These are phyloP conservation scores for Ceratobasidium sp. DNA, from an alignment of 1,284 basidiomycete genomes.

Conservation along the genomic window DNA sequence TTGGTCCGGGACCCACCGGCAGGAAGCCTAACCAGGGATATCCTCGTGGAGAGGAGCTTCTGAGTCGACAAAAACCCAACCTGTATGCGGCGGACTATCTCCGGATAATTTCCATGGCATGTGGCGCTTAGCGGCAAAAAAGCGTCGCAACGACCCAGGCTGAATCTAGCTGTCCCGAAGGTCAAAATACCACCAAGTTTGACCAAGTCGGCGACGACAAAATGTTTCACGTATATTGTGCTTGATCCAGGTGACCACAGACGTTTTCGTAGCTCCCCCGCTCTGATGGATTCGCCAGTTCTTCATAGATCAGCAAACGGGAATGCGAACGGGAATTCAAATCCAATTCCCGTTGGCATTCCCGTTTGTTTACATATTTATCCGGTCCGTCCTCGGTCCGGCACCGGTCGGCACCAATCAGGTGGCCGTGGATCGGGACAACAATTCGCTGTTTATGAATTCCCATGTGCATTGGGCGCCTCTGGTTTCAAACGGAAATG, in stretches of 20 bases:
- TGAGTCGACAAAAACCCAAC: neutral
- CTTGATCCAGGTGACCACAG: neutral
- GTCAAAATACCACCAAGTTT: neutral
- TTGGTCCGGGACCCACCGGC: conserved; percentile 6
- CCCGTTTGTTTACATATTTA: conserved; percentile 2
- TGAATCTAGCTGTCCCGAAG: neutral
- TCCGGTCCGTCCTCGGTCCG: neutral
- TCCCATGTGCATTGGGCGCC: neutral
- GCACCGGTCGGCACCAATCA: neutral
- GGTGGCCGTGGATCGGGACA: too few relatives aligned
- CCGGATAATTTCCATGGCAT: neutral
- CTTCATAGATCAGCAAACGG: neutral
- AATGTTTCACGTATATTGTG: neutral
- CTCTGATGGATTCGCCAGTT: neutral
- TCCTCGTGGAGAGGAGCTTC: conserved; percentile 11
- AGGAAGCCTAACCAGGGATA: neutral
- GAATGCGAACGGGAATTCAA: conserved; percentile 3
- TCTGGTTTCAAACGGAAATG: neutral
- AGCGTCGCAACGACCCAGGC: neutral
- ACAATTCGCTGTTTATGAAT: too few relatives aligned
- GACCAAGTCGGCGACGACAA: neutral
- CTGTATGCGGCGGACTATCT: neutral
- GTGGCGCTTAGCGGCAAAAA: neutral
- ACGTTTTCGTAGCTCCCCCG: conserved; percentile 1
- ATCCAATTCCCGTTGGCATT: neutral